Conservation (phyloP, 2,329 filamentous ascomycete genomes). For the Cladosporium phlei region DNA sequence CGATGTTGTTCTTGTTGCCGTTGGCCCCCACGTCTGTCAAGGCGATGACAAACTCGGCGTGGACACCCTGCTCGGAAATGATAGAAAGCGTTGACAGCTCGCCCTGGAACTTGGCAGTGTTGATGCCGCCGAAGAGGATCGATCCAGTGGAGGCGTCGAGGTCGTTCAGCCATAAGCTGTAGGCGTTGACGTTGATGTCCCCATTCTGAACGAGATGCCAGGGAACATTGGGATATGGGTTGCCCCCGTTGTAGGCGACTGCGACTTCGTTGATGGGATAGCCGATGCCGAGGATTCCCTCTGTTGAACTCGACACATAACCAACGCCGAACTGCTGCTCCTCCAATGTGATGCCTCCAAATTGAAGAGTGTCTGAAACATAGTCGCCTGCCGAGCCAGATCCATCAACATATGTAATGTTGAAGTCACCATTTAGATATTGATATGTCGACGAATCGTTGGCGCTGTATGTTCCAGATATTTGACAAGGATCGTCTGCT, state of each 20-base stretch:
- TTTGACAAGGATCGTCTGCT: conserved; percentile 48
- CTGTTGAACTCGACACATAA: conserved; percentile 52
- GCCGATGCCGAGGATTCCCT: conserved; percentile 82
- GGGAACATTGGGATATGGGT: conserved; percentile 57
- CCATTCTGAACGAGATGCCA: conserved; percentile 59
- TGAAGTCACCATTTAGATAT: conserved; percentile 71
- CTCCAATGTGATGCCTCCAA: conserved; percentile 52
- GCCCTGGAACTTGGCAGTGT: conserved; percentile 67
- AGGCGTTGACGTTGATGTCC: conserved; percentile 59
- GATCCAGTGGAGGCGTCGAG: conserved; percentile 60
- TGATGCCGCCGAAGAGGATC: conserved; percentile 76
- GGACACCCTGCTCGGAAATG: conserved; percentile 40
- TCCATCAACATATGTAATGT: conserved; percentile 83
- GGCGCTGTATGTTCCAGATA: conserved; percentile 63
- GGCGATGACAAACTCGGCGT: conserved; percentile 52
- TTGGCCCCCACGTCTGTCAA: conserved; percentile 45
- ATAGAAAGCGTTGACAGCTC: conserved; percentile 59
- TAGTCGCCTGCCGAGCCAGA: conserved; percentile 75
- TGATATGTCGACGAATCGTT: conserved; percentile 71
- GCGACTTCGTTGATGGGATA: conserved; percentile 76
- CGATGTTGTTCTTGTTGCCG: conserved; percentile 40
- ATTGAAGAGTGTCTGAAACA: conserved; percentile 64
- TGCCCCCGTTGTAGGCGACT: conserved; percentile 51
- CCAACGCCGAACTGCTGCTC: conserved; percentile 69
- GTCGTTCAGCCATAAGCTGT: conserved; percentile 62